phyloP scores from a whole-genome alignment of 106 monocot genomes.

The Allium cepa region DNA sequence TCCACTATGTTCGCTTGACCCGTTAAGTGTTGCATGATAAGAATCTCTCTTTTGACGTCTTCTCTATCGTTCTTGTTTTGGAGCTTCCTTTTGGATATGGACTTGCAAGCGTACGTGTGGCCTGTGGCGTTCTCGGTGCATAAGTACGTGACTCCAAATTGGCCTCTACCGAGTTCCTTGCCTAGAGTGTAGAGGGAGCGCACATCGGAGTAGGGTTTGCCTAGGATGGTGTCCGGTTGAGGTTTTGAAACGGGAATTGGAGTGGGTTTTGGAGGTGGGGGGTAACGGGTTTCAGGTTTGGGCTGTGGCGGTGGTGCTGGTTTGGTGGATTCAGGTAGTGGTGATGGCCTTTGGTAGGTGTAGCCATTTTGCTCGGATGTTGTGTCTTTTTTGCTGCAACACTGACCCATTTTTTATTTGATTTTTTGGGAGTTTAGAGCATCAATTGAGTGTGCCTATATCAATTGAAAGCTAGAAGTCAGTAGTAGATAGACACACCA shows the following conservation, averaged over 20 bases:
- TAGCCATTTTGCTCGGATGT: constrained; percentile 6
- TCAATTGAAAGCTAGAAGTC: neutral
- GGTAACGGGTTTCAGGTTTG: constrained; percentile 6
- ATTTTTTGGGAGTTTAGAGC: neutral
- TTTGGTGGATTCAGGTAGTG: neutral
- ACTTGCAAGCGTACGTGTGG: constrained; percentile 26
- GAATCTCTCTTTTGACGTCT: constrained; percentile 28
- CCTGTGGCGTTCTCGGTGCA: constrained; percentile 31
- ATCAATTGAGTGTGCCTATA: neutral
- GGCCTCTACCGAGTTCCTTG: constrained; percentile 35
- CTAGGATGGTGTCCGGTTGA: constrained; percentile 26
- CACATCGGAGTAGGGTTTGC: constrained; percentile 26
- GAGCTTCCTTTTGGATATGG: constrained; percentile 35
- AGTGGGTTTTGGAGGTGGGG: constrained; percentile 9
- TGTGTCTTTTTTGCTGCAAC: constrained; percentile 9
- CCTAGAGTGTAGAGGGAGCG: constrained; percentile 20
- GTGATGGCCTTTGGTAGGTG: constrained; percentile 5
- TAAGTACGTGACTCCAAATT: constrained; percentile 31
- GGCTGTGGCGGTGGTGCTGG: constrained; percentile 8
- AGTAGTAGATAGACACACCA: neutral
- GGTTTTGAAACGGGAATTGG: neutral
- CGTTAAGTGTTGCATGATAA: constrained; percentile 33
- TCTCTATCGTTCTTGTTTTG: constrained; percentile 24
- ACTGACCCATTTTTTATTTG: constrained; percentile 14
- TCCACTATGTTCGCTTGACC: constrained; percentile 40